Evolutionary conservation across 192 early-diverging fungal species (phyloP).

Genomic region (Podila clonocystis): DNA sequence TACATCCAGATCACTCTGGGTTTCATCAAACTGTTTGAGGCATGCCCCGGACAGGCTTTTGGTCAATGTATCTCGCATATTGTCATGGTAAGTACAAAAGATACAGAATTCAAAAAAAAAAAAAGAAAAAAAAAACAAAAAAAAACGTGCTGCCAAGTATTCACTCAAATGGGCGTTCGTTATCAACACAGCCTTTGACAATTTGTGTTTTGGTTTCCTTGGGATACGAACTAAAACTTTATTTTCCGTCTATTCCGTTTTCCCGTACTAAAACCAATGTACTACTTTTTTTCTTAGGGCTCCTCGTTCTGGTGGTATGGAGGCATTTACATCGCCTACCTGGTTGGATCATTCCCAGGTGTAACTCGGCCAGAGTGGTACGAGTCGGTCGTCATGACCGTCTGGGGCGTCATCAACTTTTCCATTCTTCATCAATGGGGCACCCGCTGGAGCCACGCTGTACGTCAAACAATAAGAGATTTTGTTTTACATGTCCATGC

Average conservation of each 20-base stretch:
- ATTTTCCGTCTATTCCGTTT: background rate
- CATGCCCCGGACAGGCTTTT: slow-evolving; percentile 43
- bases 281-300: slow-evolving; percentile 17
- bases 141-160: too few species aligned
- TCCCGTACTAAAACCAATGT: background rate
- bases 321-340: slow-evolving; percentile 54
- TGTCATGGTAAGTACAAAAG: slow-evolving; percentile 43
- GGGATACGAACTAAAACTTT: too few species aligned
- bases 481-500: background rate
- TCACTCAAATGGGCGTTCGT: too few species aligned
- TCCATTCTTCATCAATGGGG: slow-evolving; percentile 53
- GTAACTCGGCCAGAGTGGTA: slow-evolving; percentile 51
- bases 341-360: slow-evolving; percentile 52
- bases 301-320: slow-evolving; percentile 55
- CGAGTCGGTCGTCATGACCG: slow-evolving; percentile 50
- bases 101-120: too few species aligned
- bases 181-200: too few species aligned
- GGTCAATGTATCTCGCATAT: slow-evolving; percentile 51
- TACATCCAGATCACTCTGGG: slow-evolving; percentile 50
- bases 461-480: slow-evolving; percentile 15
- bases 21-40: slow-evolving; percentile 29
- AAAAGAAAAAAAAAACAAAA: too few species aligned
- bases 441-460: slow-evolving; percentile 52
- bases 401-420: slow-evolving; percentile 58
- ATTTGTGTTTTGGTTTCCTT: background rate